Base-by-base conservation (phyloP, 768 basidiomycete genomes). In the Tylopilus rubrobrunneus region DNA sequence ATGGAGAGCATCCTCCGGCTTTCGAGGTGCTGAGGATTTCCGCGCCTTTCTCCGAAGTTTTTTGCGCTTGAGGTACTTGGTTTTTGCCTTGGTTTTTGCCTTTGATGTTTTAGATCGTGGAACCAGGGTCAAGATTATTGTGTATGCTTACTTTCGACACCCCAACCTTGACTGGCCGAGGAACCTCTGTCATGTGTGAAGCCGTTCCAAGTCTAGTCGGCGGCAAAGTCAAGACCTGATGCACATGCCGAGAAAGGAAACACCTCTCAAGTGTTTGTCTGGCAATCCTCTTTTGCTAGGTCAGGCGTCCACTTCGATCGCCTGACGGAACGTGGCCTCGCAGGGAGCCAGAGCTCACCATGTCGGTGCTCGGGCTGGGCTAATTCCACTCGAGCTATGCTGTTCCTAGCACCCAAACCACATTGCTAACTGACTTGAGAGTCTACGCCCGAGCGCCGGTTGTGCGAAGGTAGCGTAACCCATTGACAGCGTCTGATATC, bases 21-120 rank as follows among this genome's bases (percentile, higher is more conserved):
- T 65, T 21, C 55, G 58, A 27, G 69, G 58, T 23, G 65, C 62
- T 9, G 68, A 63, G 23, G 61, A 48, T 47, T 74, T 78, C 55
- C 71, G 71, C 47, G 71, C 74, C 70, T 86, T 88, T 65, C 80
- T 78, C 51, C 85, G 76, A 48, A 80, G 76, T 57, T 81, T 82
- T 72, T 92, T 92, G 47, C 82, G 81, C 64, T 80, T 84, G 41
- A 90, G 73, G 66, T 92, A 90, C 55, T 84, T 75, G 60, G 81
- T 70, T 67, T 90, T 88, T 1, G 87, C 85, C 52, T 79, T 85
- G 1, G 89, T 88, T 71, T 87, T 87, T 43, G 66, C 66, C 34
- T 78, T 84, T 59, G 2, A 31, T 33, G 12, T 8, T 31, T 66
- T 29, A 56, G 40, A 27, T 14, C 34, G 19, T 42, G 19, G 25